A percentile compares a stretch with the other conserved stretches of the same genome.
These are phyloP conservation scores for Puya raimondii DNA, from an alignment of 176 grass and related monocot genomes.

Conservation along the genomic window DNA sequence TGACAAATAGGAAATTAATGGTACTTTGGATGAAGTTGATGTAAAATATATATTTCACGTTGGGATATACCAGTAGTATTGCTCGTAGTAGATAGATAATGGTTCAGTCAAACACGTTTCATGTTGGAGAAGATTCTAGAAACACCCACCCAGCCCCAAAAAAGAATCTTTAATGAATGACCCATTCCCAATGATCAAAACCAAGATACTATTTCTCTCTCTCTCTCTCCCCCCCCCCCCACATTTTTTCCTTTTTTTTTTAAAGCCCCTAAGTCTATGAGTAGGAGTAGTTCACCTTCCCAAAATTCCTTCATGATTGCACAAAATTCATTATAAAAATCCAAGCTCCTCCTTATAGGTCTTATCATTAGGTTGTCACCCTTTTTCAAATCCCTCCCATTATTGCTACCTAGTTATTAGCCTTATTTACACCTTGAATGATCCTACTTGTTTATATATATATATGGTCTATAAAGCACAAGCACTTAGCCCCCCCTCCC, in stretches of 20 bases:
- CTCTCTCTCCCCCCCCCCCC: constrained; percentile 1
- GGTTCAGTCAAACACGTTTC: constrained; percentile 98
- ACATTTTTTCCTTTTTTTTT: constrained; percentile 23
- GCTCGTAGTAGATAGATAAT: constrained; percentile 53
- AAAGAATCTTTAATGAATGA: constrained; percentile 6
- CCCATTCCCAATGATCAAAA: not conserved
- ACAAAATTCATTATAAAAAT: constrained; percentile 43
- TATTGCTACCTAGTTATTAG: not conserved
- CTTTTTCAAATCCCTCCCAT: not conserved
- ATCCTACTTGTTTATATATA: too few relatives aligned
- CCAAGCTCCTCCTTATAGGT: not conserved
- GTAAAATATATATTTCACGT: not conserved
- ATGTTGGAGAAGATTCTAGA: constrained; percentile 76
- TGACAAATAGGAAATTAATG: too few relatives aligned
- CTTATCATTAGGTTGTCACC: not conserved
- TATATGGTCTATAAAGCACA: not conserved
- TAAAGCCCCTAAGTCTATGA: constrained; percentile 23
- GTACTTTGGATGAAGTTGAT: too few relatives aligned
- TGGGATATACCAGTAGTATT: not conserved
- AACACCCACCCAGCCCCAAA: constrained; percentile 35
- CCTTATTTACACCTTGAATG: too few relatives aligned
- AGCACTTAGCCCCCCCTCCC: not conserved
- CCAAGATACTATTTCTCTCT: constrained; percentile 17
- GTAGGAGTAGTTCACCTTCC: constrained; percentile 26
- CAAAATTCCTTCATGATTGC: constrained; percentile 42